A percentile compares a stretch with the other conserved stretches of the same genome.
Evolutionary conservation across 345 rosid species (phyloP).

Genomic region (Luvunga scandens): DNA sequence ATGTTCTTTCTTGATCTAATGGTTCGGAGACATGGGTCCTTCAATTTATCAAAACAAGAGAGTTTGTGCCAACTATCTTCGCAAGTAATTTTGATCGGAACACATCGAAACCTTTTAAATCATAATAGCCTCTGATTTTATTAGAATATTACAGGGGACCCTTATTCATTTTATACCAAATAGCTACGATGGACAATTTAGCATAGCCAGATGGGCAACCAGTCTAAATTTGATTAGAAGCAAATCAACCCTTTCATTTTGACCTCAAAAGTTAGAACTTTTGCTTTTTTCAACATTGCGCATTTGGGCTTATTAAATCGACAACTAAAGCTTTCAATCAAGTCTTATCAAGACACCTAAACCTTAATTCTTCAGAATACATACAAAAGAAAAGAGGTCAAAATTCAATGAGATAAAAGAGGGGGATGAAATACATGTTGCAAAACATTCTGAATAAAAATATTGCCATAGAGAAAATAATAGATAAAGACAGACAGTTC

Average conservation of each 20-base stretch:
- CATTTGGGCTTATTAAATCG: too few relatives aligned
- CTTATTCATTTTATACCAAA: too few relatives aligned
- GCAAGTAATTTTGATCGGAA: neutral
- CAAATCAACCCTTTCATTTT: neutral
- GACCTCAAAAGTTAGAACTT: accelerated
- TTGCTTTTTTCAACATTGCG: too few relatives aligned
- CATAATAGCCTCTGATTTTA: neutral
- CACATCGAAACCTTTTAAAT: neutral
- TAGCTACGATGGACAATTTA: too few relatives aligned
- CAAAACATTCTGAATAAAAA: neutral
- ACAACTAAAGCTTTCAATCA: too few relatives aligned
- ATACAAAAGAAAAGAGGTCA: too few relatives aligned
- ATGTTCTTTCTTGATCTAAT: neutral
- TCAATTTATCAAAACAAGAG: neutral
- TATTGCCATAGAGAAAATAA: neutral
- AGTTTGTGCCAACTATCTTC: neutral
- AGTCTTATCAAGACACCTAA: too few relatives aligned
- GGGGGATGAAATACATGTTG: too few relatives aligned
- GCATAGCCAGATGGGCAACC: too few relatives aligned
- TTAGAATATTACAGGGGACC: neutral
- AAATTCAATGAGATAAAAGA: neutral
- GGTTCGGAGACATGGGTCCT: too few relatives aligned
- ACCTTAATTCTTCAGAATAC: too few relatives aligned
- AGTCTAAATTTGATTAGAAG: neutral
- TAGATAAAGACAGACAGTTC: neutral